Evolutionary conservation across 805 yeast genomes (phyloP).

Genomic region (Cyberlindnera saturnus): DNA sequence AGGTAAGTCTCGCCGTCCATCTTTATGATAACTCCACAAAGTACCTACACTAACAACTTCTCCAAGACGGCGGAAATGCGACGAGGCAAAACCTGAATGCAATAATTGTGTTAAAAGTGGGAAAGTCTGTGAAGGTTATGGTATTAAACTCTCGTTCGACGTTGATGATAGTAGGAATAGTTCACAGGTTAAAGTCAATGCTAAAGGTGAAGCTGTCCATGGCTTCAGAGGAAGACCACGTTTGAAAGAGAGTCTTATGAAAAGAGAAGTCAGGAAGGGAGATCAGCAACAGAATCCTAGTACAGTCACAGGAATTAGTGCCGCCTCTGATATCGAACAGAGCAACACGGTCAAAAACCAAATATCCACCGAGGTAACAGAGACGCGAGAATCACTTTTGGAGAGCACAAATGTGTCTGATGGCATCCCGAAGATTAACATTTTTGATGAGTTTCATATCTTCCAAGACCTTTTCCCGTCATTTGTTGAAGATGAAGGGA

Average conservation of each 20-base stretch:
- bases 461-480: conserved; percentile 24
- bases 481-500: conserved; percentile 10
- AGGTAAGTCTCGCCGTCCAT: conserved; percentile 27
- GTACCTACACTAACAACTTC: not conserved
- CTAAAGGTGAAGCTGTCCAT: conserved; percentile 32
- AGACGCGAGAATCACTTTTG: not conserved
- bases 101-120: conserved; percentile 40
- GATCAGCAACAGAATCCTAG: not conserved
- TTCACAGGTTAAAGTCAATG: conserved; percentile 11
- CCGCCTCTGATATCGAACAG: not conserved
- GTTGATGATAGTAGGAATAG: conserved; percentile 40
- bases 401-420: not conserved
- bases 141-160: conserved; percentile 41
- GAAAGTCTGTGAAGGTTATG: conserved; percentile 45
- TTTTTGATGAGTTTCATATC: conserved; percentile 20
- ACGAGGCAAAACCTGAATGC: conserved; percentile 48
- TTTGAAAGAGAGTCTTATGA: conserved; percentile 27
- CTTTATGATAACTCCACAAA: not conserved
- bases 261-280: conserved; percentile 7
- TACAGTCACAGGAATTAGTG: not conserved
- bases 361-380: not conserved
- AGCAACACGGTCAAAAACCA: not conserved
- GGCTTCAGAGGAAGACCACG: conserved; percentile 42
- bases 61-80: conserved; percentile 46
- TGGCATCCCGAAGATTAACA: conserved; percentile 5